Percentiles rank a stretch among this genome's conserved stretches.
phyloP scores from a whole-genome alignment of 148 eudicot genomes.

The Vaccinium vitisidaea region DNA sequence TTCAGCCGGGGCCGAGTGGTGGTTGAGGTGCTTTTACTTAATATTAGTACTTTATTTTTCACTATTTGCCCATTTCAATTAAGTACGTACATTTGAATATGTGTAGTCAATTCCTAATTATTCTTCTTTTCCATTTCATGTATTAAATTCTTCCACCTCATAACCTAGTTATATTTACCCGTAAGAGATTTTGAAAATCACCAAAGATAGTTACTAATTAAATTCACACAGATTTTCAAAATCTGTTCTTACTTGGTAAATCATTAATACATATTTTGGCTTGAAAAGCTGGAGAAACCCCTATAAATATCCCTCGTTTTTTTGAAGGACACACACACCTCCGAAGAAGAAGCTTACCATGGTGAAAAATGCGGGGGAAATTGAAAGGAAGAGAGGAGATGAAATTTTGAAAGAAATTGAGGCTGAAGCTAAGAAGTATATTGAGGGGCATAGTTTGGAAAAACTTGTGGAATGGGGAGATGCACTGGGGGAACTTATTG shows the following conservation, averaged over 20 bases:
- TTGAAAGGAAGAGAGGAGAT: background rate
- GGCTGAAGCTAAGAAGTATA: background rate
- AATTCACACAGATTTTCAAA: too few relatives aligned
- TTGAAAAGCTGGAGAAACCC: too few relatives aligned
- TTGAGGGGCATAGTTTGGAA: background rate
- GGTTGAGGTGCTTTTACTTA: background rate
- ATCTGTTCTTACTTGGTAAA: too few relatives aligned
- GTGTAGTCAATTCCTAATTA: too few relatives aligned
- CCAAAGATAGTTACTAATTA: too few relatives aligned
- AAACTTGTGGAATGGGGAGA: background rate
- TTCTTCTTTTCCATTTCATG: too few relatives aligned
- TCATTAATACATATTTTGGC: too few relatives aligned
- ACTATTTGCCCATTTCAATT: background rate
- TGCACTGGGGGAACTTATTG: background rate
- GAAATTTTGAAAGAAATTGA: background rate
- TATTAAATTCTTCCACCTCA: background rate
- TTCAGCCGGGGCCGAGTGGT: background rate
- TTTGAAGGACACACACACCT: too few relatives aligned
- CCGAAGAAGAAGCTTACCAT: background rate
- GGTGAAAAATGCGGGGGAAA: background rate
- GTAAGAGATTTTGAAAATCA: too few relatives aligned
- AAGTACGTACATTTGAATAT: background rate
- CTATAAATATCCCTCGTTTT: too few relatives aligned
- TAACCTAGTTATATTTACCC: too few relatives aligned
- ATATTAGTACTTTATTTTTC: background rate